Evolutionary conservation across 768 basidiomycete species (phyloP).

Genomic region (Kondoa malvinella): DNA sequence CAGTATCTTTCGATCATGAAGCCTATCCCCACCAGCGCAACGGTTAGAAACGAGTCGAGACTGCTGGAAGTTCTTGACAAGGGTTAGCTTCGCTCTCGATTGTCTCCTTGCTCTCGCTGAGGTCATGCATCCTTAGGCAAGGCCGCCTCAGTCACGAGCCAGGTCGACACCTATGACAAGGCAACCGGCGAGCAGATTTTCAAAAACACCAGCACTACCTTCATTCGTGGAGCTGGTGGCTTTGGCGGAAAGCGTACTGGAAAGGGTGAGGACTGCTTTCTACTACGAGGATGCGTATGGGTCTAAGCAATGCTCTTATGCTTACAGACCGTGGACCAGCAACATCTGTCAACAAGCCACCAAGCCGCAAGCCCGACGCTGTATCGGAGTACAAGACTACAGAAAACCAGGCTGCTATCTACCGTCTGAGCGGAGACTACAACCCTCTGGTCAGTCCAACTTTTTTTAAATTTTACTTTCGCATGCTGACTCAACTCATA

Average conservation of each 20-base stretch:
- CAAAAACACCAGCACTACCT: conserved; percentile 79
- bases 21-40: conserved; percentile 69
- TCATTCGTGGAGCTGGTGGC: conserved; percentile 86
- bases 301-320: neutral
- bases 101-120: neutral
- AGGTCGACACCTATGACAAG: conserved; percentile 67
- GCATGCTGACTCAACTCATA: too few species aligned
- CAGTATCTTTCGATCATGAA: conserved; percentile 72
- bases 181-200: conserved; percentile 60
- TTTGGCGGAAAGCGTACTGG: conserved; percentile 82
- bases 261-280: conserved; percentile 41
- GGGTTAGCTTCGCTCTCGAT: conserved; percentile 13
- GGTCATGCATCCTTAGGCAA: conserved; percentile 51
- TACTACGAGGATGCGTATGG: too few species aligned
- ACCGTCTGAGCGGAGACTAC: conserved; percentile 75
- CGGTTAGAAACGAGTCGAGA: conserved; percentile 58
- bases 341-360: conserved; percentile 60
- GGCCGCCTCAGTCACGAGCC: conserved; percentile 67
- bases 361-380: conserved; percentile 67
- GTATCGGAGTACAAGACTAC: conserved; percentile 76
- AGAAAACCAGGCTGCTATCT: conserved; percentile 68
- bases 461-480: too few species aligned
- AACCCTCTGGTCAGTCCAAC: conserved; percentile 40
- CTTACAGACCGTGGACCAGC: conserved; percentile 77
- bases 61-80: conserved; percentile 39